Evolutionary conservation across 2,329 filamentous ascomycete species (phyloP), one percentile per base, ranked within the genome.

Genomic region (Alternaria atra): DNA sequence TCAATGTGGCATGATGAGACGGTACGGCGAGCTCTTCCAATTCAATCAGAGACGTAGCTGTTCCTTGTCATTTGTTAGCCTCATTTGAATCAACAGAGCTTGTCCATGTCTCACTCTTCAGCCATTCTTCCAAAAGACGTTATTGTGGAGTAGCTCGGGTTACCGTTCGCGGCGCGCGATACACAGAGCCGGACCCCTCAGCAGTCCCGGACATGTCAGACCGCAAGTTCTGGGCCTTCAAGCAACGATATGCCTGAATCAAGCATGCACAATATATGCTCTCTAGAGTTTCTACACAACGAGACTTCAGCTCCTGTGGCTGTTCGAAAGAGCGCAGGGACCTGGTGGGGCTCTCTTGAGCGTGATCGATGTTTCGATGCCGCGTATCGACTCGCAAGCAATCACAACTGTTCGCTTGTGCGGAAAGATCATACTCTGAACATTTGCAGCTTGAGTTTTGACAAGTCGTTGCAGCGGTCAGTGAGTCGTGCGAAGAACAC

Each of bases 201-300:
- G 48, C 57, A 44, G 57, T 47, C 25, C 57, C 55, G 40, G 17
- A 17, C 15, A 17, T 56, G 44, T 23, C 46, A 51, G 57, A 60
- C 46, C 44, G 39, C 42, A 44, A 51, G 40, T 56, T 50, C 44
- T n/a, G 44, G 39, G 53, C 20, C n/a, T 17, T 29, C 15, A 17
- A 43, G 30, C 37, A 25, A 34, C 35, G 30, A 34, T 32, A 46
- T 51, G 52, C 53, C 37, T 51, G 39, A 40, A 34, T 44, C 23
- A 25, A 20, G 25, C 29, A 53, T 25, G 39, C 39, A 44, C 39
- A 44, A 42, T 34, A 25, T 20, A 17, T 39, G 23, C 17, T 48
- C 53, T 40, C 17, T 23, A 23, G 9, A 23, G 17, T 40, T 17
- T 48, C 52, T 46, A 56, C 58, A 52, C n/a, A 47, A 35, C 42